phyloP scores from a whole-genome alignment of 2,329 filamentous ascomycete genomes.

The Polytolypa hystricis region DNA sequence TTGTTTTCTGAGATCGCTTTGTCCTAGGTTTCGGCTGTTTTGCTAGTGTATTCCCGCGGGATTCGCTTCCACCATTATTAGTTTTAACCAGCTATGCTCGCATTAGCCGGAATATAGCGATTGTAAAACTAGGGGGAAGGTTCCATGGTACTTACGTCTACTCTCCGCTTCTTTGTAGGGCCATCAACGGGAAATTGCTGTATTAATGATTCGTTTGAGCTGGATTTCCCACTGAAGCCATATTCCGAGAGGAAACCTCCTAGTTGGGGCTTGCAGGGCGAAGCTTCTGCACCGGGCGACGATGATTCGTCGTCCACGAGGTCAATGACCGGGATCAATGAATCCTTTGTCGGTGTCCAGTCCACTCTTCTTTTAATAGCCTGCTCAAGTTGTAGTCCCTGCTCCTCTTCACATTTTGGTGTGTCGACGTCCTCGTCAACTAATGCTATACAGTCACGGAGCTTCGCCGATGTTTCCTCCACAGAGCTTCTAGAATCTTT shows the following conservation, averaged over 20 bases:
- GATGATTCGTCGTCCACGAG: conserved; percentile 8
- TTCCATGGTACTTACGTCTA: conserved; percentile 23
- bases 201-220: conserved; percentile 11
- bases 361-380: conserved; percentile 48
- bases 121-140: background rate
- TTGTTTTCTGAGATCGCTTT: conserved; percentile 52
- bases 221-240: conserved; percentile 21
- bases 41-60: background rate
- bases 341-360: conserved; percentile 56
- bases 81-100: conserved; percentile 2
- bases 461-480: conserved; percentile 4
- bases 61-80: background rate
- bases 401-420: background rate
- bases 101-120: background rate
- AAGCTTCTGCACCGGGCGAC: conserved; percentile 1
- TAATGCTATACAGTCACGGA: background rate
- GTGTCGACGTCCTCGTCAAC: background rate
- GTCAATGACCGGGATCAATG: conserved; percentile 18
- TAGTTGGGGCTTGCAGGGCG: conserved; percentile 15
- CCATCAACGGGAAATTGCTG: conserved; percentile 12
- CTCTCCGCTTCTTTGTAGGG: conserved; percentile 27
- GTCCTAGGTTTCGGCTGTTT: conserved; percentile 2
- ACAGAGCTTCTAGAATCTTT: conserved; percentile 8
- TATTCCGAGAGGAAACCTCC: conserved; percentile 30
- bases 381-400: conserved; percentile 19